Base-by-base conservation (phyloP, 2,329 filamentous ascomycete species). In the Byssothecium circinans region DNA sequence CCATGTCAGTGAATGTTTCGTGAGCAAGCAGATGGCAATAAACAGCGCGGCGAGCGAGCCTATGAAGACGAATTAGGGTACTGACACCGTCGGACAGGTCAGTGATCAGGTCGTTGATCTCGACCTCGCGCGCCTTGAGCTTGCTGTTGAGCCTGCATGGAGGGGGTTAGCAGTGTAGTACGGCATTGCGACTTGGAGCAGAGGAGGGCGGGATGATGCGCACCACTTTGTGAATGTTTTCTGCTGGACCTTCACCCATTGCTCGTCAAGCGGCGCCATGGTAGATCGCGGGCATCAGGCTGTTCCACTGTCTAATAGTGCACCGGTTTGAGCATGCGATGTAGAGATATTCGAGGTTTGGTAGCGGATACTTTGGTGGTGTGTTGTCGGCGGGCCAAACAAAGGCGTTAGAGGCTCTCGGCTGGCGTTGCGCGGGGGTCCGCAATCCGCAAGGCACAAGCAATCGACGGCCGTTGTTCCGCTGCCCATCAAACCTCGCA, bases 211-310 rank as follows among this genome's bases (percentile, higher is more conserved):
- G 46, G 50, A 45, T 45, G 54, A 39, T 51, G 67, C 75, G 63
- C 66, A 89, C 87, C 94, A 99, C 89, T 97, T 99, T 50, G 91
- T 96, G 74, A 99, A 99, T 22, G 94, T 99, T 82, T 97, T 99
- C 74, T 97, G 88, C 78, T 97, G 92, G 74, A 96, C 91, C 68
- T 80, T 82, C 63, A 85, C 77, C 81, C 82, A 84, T 73, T 81
- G 79, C 75, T 83, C 80, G 72, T 85, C 81, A 65, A 77, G 74
- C 61, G 76, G 74, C 53, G 72, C 71, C 71, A 74, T 74, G 49
- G 46, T 46, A 55, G 56, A 47, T 52, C 33, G 51, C 58, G 58
- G 57, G 58, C 65, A 70, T 69, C 56, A 57, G 55, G 52, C n/a
- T 40, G 22, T 30, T 33, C 23, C 19, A 22, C n/a, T 11, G 8